phyloP scores from a whole-genome alignment of 2,329 filamentous ascomycete species.

The Colletotrichum sp. region DNA sequence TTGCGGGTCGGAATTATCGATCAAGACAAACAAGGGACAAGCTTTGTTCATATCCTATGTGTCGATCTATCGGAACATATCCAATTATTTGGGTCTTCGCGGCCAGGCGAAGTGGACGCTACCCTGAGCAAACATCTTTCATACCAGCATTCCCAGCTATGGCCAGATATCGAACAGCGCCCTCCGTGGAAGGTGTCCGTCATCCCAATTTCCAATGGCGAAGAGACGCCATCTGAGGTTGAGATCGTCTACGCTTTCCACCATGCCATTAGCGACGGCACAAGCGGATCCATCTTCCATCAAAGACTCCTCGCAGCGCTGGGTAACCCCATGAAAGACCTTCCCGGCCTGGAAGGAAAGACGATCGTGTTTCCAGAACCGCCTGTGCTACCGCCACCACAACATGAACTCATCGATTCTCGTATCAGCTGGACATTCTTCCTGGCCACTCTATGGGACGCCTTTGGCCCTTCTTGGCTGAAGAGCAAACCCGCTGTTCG shows the following conservation, averaged over 20 bases:
- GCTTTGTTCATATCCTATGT: slow-evolving; percentile 45
- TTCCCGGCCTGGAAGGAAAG: not conserved
- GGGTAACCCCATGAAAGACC: slow-evolving; percentile 22
- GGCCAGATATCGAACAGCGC: slow-evolving; percentile 38
- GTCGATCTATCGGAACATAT: slow-evolving; percentile 50
- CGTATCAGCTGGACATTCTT: slow-evolving; percentile 44
- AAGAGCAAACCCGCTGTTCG: slow-evolving; percentile 22
- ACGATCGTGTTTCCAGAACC: slow-evolving; percentile 33
- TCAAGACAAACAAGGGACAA: slow-evolving; percentile 46
- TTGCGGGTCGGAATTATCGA: slow-evolving; percentile 52
- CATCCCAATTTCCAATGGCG: not conserved
- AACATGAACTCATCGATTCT: slow-evolving; percentile 47
- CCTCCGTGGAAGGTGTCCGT: slow-evolving; percentile 54
- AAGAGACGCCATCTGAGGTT: slow-evolving; percentile 22
- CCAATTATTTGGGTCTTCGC: slow-evolving; percentile 32
- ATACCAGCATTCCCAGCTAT: slow-evolving; percentile 44
- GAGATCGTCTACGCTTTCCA: slow-evolving; percentile 55
- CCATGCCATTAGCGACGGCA: slow-evolving; percentile 57
- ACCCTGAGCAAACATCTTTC: slow-evolving; percentile 37
- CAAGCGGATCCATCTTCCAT: slow-evolving; percentile 54
- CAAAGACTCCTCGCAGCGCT: slow-evolving; percentile 47
- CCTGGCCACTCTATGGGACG: slow-evolving; percentile 40
- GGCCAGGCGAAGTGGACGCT: slow-evolving; percentile 12
- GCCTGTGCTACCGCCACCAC: slow-evolving; percentile 37
- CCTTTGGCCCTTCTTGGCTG: slow-evolving; percentile 44